Percentiles rank a stretch among this genome's conserved stretches.
Evolutionary conservation across 768 basidiomycete genomes (phyloP).

Genomic region (Rhodotorula toruloides): DNA sequence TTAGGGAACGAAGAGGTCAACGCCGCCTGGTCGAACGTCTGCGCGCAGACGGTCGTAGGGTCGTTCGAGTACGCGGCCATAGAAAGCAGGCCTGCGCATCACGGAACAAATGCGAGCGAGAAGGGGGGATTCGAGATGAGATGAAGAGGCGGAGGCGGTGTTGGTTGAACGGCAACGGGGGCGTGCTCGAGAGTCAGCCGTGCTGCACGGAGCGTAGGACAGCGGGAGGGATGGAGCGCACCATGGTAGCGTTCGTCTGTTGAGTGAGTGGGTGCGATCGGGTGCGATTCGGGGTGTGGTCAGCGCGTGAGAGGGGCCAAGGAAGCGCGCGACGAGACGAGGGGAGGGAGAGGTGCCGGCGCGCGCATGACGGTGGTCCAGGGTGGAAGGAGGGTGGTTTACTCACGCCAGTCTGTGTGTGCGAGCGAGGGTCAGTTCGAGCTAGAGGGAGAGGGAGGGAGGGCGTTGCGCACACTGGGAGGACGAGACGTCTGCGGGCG

Average conservation of each 20-base stretch:
- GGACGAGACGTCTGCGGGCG: background rate
- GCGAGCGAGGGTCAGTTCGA: background rate
- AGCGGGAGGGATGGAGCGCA: background rate
- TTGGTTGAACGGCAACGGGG: no score
- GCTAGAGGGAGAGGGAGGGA: no score
- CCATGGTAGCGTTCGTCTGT: slow-evolving; percentile 22
- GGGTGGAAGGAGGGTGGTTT: background rate
- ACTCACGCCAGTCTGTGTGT: slow-evolving; percentile 25
- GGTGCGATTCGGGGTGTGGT: no score
- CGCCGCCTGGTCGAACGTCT: slow-evolving; percentile 26
- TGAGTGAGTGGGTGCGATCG: background rate
- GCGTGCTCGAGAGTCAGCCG: no score
- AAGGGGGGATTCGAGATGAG: no score
- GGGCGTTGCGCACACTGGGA: slow-evolving; percentile 32
- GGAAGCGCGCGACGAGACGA: background rate
- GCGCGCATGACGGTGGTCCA: slow-evolving; percentile 1
- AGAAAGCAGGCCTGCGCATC: slow-evolving; percentile 10
- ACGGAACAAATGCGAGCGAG: no score
- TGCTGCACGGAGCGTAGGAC: background rate
- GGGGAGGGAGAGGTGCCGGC: background rate
- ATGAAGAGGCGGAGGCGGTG: no score
- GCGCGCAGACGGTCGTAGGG: slow-evolving; percentile 31
- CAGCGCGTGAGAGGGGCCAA: background rate
- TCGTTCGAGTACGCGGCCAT: slow-evolving; percentile 39
- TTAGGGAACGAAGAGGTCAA: slow-evolving; percentile 36